Base-by-base conservation (phyloP, 2,329 filamentous ascomycete species). In the Thelonectria rubi region DNA sequence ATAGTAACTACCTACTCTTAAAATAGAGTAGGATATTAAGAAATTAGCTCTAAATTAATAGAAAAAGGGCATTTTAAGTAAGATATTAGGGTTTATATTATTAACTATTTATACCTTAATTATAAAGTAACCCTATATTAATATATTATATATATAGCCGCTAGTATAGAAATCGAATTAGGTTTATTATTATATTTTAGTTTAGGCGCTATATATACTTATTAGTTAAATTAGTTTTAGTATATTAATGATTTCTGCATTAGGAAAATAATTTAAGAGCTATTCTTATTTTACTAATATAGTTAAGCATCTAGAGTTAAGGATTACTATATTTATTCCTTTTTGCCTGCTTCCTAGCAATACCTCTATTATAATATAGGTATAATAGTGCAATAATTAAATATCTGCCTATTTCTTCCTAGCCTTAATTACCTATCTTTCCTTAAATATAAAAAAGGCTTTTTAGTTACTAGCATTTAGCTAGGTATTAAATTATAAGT, bases 381-480 rank as follows among this genome's bases (percentile, higher is more conserved):
- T n/a, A n/a, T n/a, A n/a, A n/a, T n/a, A n/a, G n/a, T n/a, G n/a
- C n/a, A n/a, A n/a, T n/a, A n/a, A n/a, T 30, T 30, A 30, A 49
- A 51, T 46, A 51, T 51, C 42, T n/a, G n/a, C n/a, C n/a, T 51
- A 46, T 30, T 30, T 30, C 10, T 30, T 30, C 10, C 26, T 30
- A 30, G 26, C 26, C 10, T 10, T 30, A 30, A 6, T 30, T 30
- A n/a, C n/a, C n/a, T n/a, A n/a, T n/a, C n/a, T n/a, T 30, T 6
- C 10, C 5, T 30, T 30, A 30, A 58, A 21, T 47, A 6, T 30
- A 30, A 30, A 30, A 30, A 26, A 32, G n/a, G n/a, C n/a, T 52
- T 17, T 48, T 49, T 52, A 40, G 46, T 45, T 50, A 20, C 59
- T 47, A 51, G 58, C 26, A n/a, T n/a, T n/a, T n/a, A n/a, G n/a